Conservation (phyloP, 768 basidiomycete species). For the Brasilioporus rufonigricans region DNA sequence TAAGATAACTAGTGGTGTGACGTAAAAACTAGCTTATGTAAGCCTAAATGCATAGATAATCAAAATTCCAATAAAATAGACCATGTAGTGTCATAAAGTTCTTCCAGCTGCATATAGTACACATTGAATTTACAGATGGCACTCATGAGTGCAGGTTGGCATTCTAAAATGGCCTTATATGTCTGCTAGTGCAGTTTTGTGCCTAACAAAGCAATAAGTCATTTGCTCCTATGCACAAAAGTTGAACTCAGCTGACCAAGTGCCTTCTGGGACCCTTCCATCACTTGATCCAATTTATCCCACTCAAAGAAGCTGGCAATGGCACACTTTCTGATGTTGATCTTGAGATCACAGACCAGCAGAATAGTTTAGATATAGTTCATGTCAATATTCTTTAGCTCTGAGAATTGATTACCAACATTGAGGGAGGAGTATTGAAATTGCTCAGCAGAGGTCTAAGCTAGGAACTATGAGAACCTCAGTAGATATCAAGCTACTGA, state of each 20-base stretch:
- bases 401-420: neutral
- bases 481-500: no score
- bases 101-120: no score
- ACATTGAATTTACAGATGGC: no score
- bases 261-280: conserved; percentile 18
- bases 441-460: no score
- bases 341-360: neutral
- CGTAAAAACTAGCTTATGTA: no score
- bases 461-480: no score
- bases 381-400: neutral
- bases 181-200: conserved; percentile 6
- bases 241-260: neutral
- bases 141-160: no score
- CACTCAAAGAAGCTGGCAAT: conserved; percentile 4
- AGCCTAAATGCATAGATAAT: no score
- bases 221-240: no score
- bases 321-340: neutral
- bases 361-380: neutral
- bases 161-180: neutral
- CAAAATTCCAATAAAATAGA: no score
- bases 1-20: no score
- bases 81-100: no score
- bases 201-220: neutral
- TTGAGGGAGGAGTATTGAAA: neutral
- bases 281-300: neutral